Evolutionary conservation across 129 eudicot species (phyloP).

Genomic region (Arctium minus): DNA sequence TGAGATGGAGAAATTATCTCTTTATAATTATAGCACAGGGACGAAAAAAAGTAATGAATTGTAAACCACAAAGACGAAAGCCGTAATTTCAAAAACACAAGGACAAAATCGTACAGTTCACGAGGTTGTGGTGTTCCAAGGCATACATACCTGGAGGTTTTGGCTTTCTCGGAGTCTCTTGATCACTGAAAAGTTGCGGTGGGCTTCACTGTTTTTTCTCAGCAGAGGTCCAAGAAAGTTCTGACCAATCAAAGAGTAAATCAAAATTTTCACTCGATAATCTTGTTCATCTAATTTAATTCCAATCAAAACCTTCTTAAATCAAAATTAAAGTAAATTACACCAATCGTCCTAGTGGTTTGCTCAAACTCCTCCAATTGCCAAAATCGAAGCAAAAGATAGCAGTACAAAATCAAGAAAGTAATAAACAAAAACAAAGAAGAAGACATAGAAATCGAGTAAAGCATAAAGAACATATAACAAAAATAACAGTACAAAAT

Average conservation of each 20-base stretch:
- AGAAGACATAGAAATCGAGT: too few relatives aligned
- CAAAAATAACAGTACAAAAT: too few relatives aligned
- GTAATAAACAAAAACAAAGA: too few relatives aligned
- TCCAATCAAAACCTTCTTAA: background rate
- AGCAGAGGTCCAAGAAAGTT: constrained; percentile 93
- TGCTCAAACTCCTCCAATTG: too few relatives aligned
- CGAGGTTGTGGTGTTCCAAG: background rate
- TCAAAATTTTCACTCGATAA: background rate
- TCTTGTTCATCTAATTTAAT: background rate
- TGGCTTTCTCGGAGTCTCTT: constrained; percentile 86
- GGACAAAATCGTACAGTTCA: background rate
- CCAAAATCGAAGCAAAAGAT: too few relatives aligned
- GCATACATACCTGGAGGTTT: constrained; percentile 72
- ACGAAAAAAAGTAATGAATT: too few relatives aligned
- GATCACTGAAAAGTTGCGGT: constrained; percentile 76
- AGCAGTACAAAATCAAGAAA: too few relatives aligned
- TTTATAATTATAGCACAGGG: too few relatives aligned
- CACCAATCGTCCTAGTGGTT: background rate
- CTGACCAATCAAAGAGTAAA: constrained; percentile 38
- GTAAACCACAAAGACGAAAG: too few relatives aligned
- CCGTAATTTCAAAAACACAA: too few relatives aligned
- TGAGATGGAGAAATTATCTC: too few relatives aligned
- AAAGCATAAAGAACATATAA: too few relatives aligned
- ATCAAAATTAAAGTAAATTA: background rate
- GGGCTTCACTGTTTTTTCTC: constrained; percentile 84